These are phyloP conservation scores for Corylus avellana DNA, from an alignment of 306 rosid genomes.

Conservation along the genomic window DNA sequence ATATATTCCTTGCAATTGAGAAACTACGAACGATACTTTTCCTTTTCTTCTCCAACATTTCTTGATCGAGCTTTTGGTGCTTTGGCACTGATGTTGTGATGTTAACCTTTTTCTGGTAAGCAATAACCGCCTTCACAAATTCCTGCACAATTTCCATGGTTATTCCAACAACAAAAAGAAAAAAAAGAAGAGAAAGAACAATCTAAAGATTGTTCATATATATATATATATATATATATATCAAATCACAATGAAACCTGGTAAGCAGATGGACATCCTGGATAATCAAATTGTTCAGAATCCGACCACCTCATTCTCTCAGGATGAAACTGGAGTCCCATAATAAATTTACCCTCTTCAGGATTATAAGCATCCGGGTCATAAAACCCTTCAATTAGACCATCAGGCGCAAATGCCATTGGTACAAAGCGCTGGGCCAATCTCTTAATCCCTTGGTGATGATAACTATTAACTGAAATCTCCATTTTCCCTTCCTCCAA, in stretches of 20 bases:
- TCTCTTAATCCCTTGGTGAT: constrained; percentile 90
- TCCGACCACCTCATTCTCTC: constrained; percentile 77
- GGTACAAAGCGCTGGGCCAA: constrained; percentile 82
- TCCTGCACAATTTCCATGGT: constrained; percentile 50
- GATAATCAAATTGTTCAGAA: constrained; percentile 86
- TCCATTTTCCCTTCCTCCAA: constrained; percentile 56
- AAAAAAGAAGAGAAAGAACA: background rate
- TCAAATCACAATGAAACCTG: constrained; percentile 37
- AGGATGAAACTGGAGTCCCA: constrained; percentile 96
- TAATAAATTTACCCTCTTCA: constrained; percentile 85
- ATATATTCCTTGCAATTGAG: constrained; percentile 73
- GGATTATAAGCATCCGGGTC: constrained; percentile 90
- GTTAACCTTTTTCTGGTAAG: constrained; percentile 71
- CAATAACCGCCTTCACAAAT: constrained; percentile 83
- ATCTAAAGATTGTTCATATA: background rate
- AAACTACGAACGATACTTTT: constrained; percentile 62
- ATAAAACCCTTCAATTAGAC: constrained; percentile 85
- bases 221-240: background rate
- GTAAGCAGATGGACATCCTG: constrained; percentile 86
- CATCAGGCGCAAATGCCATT: constrained; percentile 83
- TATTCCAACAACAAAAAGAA: background rate
- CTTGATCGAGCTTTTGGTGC: constrained; percentile 54
- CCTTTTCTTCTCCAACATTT: constrained; percentile 65
- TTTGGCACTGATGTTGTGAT: constrained; percentile 36
- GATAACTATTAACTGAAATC: constrained; percentile 85